phyloP scores from a whole-genome alignment of 2,329 filamentous ascomycete species.

The Clarireedia monteithiana region DNA sequence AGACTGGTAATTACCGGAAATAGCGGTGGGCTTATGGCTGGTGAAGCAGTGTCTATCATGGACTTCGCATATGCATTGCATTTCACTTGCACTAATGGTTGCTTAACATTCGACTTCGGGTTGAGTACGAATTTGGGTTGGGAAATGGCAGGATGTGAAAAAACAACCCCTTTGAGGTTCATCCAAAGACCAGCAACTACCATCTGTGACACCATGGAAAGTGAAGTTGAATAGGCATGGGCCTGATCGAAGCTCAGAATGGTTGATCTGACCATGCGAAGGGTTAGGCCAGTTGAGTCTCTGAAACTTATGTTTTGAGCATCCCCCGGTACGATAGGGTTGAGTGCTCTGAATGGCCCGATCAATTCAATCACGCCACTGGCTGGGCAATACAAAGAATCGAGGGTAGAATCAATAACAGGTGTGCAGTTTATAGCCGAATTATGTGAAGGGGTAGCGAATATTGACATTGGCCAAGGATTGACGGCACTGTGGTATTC shows the following conservation, averaged over 20 bases:
- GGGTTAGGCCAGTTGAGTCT: background rate
- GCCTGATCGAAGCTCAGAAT: background rate
- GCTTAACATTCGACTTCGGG: background rate
- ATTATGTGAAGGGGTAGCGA: too few species aligned
- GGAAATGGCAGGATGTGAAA: background rate
- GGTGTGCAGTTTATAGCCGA: too few species aligned
- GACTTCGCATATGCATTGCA: background rate
- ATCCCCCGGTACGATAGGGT: background rate
- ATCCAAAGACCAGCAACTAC: background rate
- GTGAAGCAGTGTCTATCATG: too few species aligned
- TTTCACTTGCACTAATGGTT: background rate
- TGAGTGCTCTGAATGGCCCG: background rate
- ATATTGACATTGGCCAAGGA: background rate
- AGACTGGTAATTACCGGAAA: background rate
- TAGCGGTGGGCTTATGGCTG: background rate
- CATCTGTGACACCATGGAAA: background rate
- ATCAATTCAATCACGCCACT: background rate
- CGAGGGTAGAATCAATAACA: too few species aligned
- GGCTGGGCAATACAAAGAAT: background rate
- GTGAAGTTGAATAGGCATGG: background rate
- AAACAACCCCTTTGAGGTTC: too few species aligned
- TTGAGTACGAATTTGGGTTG: background rate
- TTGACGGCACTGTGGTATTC: background rate
- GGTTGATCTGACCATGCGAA: background rate
- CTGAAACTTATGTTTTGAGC: background rate